phyloP scores from a whole-genome alignment of 805 yeast species.

The Sugiyamaella smithiae region DNA sequence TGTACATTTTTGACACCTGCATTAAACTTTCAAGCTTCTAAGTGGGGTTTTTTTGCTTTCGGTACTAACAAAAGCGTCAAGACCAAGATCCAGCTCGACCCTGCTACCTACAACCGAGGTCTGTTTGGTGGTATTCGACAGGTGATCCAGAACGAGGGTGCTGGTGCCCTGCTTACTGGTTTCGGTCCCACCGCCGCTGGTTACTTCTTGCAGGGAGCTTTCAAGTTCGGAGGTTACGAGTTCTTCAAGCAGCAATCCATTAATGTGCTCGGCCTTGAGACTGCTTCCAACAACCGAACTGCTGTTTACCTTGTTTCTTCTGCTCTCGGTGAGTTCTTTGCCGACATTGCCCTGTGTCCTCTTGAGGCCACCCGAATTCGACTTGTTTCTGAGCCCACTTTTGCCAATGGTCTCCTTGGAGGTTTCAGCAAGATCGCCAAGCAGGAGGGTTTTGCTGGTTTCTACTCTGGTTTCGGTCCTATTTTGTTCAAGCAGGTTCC shows the following conservation, averaged over 20 bases:
- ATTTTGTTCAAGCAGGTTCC: conserved; percentile 87
- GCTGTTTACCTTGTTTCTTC: conserved; percentile 68
- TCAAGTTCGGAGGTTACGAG: conserved; percentile 84
- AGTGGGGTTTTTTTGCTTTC: no score
- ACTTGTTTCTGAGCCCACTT: conserved; percentile 8
- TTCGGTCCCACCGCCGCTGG: conserved; percentile 81
- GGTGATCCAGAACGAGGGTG: conserved; percentile 58
- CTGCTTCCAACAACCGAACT: conserved; percentile 55
- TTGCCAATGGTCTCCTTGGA: conserved; percentile 9
- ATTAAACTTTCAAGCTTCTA: no score
- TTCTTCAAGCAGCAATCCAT: conserved; percentile 67
- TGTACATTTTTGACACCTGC: no score
- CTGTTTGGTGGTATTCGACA: conserved; percentile 55
- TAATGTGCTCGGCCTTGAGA: conserved; percentile 52
- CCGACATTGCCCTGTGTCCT: conserved; percentile 78
- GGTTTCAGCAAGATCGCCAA: conserved; percentile 50
- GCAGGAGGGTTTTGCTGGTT: conserved; percentile 68
- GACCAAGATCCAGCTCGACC: conserved; percentile 75
- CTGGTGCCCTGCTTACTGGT: conserved; percentile 67
- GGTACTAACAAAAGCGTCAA: conserved; percentile 45
- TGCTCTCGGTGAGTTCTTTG: conserved; percentile 81
- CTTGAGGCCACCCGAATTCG: conserved; percentile 55
- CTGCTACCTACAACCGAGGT: conserved; percentile 57
- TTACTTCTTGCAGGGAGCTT: conserved; percentile 83
- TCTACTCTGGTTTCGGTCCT: conserved; percentile 78